Conservation (phyloP, 495 filamentous ascomycete genomes). For the Tricharina praecox region DNA sequence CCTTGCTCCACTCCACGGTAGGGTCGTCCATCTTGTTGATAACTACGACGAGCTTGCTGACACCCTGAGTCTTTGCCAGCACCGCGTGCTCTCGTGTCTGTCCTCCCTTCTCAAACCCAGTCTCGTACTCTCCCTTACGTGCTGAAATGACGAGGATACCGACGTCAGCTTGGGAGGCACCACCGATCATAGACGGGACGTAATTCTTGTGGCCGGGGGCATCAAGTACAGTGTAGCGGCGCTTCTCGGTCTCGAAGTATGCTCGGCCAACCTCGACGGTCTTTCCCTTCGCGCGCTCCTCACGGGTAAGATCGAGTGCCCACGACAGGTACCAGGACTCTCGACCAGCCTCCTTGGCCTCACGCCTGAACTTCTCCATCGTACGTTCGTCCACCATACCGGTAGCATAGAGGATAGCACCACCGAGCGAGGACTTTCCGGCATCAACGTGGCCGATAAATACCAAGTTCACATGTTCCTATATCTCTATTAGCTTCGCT, state of each 20-base stretch:
- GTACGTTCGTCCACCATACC: conserved; percentile 99
- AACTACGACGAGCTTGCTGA: conserved; percentile 79
- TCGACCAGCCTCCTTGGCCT: conserved; percentile 87
- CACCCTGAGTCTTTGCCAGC: conserved; percentile 93
- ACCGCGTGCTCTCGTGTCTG: conserved; percentile 96
- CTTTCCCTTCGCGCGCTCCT: conserved; percentile 93
- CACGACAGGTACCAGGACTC: conserved; percentile 98
- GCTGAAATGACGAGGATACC: conserved; percentile 92
- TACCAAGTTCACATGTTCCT: conserved; percentile 91
- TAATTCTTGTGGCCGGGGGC: conserved; percentile 94
- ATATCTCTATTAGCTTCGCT: conserved; percentile 7
- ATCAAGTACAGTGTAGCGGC: conserved; percentile 83
- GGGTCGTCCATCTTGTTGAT: conserved; percentile 99
- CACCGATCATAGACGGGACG: conserved; percentile 91
- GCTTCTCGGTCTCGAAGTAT: conserved; percentile 85
- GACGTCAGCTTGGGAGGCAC: conserved; percentile 89
- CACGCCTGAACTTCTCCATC: conserved; percentile 91
- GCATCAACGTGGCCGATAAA: conserved; percentile 98
- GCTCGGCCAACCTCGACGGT: conserved; percentile 94
- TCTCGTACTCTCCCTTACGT: conserved; percentile 97
- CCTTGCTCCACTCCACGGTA: conserved; percentile 88
- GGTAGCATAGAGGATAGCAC: conserved; percentile 75
- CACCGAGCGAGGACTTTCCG: conserved; percentile 89
- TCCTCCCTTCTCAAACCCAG: conserved; percentile 96
- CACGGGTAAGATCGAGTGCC: conserved; percentile 90